Evolutionary conservation across 192 early-diverging fungal genomes (phyloP).

Genomic region (Coemansia sp.): DNA sequence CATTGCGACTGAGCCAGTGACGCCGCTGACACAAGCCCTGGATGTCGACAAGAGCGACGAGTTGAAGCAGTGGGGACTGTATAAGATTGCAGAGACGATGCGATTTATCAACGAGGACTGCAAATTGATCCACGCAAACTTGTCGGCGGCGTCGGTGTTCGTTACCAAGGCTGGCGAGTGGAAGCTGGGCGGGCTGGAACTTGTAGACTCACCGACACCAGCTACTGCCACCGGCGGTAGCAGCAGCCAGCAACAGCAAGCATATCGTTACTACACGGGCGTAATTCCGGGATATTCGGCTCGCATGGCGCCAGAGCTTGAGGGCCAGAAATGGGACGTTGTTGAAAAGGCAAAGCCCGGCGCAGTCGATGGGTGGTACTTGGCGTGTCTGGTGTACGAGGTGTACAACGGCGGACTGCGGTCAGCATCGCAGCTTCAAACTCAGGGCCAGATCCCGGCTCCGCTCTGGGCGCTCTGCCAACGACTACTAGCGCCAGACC

Average conservation of each 20-base stretch:
- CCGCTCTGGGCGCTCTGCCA: slow-evolving; percentile 64
- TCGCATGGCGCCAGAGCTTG: slow-evolving; percentile 44
- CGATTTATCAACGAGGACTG: slow-evolving; percentile 89
- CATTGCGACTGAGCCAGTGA: slow-evolving; percentile 86
- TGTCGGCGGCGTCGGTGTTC: slow-evolving; percentile 78
- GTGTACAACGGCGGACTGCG: slow-evolving; percentile 70
- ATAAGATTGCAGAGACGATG: slow-evolving; percentile 83
- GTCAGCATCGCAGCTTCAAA: slow-evolving; percentile 54
- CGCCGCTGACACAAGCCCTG: slow-evolving; percentile 68
- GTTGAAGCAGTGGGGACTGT: slow-evolving; percentile 83
- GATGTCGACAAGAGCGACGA: slow-evolving; percentile 58
- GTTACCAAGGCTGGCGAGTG: slow-evolving; percentile 93
- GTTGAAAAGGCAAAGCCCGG: slow-evolving; percentile 24
- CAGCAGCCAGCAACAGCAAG: slow-evolving; percentile 13
- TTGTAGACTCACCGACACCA: slow-evolving; percentile 59
- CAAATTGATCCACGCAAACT: slow-evolving; percentile 83
- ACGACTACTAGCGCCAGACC: slow-evolving; percentile 61
- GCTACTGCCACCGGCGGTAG: slow-evolving; percentile 54
- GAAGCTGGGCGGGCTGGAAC: slow-evolving; percentile 90
- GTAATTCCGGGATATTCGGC: slow-evolving; percentile 42
- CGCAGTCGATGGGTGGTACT: slow-evolving; percentile 81
- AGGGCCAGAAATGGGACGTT: slow-evolving; percentile 30
- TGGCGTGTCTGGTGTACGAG: slow-evolving; percentile 81
- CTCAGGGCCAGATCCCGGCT: slow-evolving; percentile 63
- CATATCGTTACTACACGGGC: slow-evolving; percentile 26